phyloP scores from a whole-genome alignment of 768 basidiomycete genomes.

The Tubosaeta sp. region DNA sequence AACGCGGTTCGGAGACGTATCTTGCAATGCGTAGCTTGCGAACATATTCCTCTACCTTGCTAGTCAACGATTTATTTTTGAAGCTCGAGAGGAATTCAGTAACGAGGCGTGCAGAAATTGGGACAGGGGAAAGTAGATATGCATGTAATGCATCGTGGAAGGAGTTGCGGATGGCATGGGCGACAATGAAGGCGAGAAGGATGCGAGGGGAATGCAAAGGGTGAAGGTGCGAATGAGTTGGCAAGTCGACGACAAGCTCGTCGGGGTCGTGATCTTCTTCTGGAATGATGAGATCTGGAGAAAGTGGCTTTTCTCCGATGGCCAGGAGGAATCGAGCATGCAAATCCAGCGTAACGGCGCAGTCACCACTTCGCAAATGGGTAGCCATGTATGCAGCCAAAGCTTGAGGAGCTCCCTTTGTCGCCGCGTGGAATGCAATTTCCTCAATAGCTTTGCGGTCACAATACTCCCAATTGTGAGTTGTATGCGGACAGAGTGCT shows the following conservation, averaged over 20 bases:
- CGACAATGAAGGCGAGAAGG: slow-evolving; percentile 53
- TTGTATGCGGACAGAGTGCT: slow-evolving; percentile 21
- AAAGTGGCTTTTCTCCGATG: slow-evolving; percentile 14
- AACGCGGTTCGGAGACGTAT: slow-evolving; percentile 45
- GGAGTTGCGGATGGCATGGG: slow-evolving; percentile 54
- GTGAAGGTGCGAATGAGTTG: slow-evolving; percentile 13
- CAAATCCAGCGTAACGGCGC: slow-evolving; percentile 41
- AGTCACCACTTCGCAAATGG: slow-evolving; percentile 39
- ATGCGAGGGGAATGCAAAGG: slow-evolving; percentile 29
- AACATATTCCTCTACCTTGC: slow-evolving; percentile 43
- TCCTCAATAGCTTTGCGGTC: slow-evolving; percentile 35
- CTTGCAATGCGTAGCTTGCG: slow-evolving; percentile 48
- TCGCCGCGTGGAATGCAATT: slow-evolving; percentile 49
- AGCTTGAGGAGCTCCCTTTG: slow-evolving; percentile 40
- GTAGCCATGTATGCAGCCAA: slow-evolving; percentile 48
- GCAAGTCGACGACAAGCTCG: slow-evolving; percentile 22
- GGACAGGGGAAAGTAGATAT: slow-evolving; percentile 37
- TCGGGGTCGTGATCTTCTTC: slow-evolving; percentile 20
- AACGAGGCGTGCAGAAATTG: slow-evolving; percentile 32
- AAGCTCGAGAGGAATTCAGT: slow-evolving; percentile 40
- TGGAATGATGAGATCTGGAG: slow-evolving; percentile 9
- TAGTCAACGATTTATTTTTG: slow-evolving; percentile 31
- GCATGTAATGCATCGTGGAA: slow-evolving; percentile 52
- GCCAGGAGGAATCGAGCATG: slow-evolving; percentile 37
- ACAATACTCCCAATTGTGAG: slow-evolving; percentile 23